Percentiles rank a stretch among this genome's conserved stretches.
These are phyloP conservation scores for Ustilago sp. DNA, from an alignment of 1,284 basidiomycete species.

Conservation along the genomic window DNA sequence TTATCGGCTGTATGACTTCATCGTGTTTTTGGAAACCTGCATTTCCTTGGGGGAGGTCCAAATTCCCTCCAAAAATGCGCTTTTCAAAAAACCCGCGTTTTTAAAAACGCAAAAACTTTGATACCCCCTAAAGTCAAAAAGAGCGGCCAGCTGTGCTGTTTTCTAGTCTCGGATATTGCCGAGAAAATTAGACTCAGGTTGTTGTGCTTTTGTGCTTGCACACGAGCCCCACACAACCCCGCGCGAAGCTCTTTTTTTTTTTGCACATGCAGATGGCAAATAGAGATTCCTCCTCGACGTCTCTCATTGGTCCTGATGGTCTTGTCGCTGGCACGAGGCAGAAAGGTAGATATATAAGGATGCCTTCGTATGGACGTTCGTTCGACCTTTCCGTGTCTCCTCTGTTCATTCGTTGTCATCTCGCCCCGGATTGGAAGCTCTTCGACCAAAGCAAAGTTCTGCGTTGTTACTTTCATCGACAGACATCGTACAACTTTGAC, in stretches of 20 bases:
- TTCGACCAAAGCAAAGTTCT: not conserved
- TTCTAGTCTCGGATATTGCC: slow-evolving; percentile 16
- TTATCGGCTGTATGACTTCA: too few relatives aligned
- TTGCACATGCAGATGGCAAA: not conserved
- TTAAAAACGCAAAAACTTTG: too few relatives aligned
- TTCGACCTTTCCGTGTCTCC: not conserved
- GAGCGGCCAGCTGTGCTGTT: not conserved
- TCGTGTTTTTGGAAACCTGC: too few relatives aligned
- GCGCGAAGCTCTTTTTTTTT: not conserved
- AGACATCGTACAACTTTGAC: not conserved
- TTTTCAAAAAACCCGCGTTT: too few relatives aligned
- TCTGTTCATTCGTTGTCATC: not conserved
- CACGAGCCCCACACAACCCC: slow-evolving; percentile 14
- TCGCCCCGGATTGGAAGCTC: not conserved
- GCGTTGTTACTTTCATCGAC: not conserved
- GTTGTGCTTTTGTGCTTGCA: not conserved
- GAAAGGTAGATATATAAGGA: slow-evolving; percentile 3
- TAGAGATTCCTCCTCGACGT: not conserved
- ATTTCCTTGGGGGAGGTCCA: too few relatives aligned
- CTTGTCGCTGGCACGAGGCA: slow-evolving; percentile 1
- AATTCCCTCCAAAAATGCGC: too few relatives aligned
- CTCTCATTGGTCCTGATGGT: slow-evolving; percentile 3
- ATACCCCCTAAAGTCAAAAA: too few relatives aligned
- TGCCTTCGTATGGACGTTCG: not conserved
- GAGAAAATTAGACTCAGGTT: slow-evolving; percentile 8